Evolutionary conservation across 192 early-diverging fungal species (phyloP), one percentile per base, ranked within the genome.

Genomic region (Phycomyces nitens): DNA sequence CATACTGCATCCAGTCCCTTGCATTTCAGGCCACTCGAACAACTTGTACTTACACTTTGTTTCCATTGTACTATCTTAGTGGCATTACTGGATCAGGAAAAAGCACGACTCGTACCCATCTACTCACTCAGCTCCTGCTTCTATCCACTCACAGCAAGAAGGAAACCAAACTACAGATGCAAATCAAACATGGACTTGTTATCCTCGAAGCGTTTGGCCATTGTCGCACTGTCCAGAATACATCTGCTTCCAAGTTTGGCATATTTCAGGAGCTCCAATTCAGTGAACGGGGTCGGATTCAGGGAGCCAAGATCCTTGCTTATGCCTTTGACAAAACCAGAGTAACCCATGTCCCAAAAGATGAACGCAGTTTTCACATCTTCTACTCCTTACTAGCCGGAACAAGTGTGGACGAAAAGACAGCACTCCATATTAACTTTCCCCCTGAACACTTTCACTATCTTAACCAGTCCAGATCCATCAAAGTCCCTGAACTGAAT

Each of bases 241-340:
- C 62, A 22, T 84, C 84, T 62, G 84, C 92, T 0, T 94, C 92
- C 15, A 84, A 88, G 34, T 92, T 81, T 58, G 89, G 91, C 8
- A 80, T 91, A 42, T 97, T 90, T 81, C 84, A 89, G 23, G 94
- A 98, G 76, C 81, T 92, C 60, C 96, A 97, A 47, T 98, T 92
- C 69, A 88, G 85, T 61, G 87, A 87, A 34, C 71, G 86, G 23
- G 93, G 95, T 42, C 87, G 88, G 38, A 82, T 98, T 57, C 72
- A 89, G 15, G 96, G 96, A 55, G 78, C 88, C 56, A 98, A 97
- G 76, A 72, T 85, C 24, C 72, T 96, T 16, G 82, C 89, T 23
- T 90, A 85, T 64, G 73, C 80, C 15, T 80, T 90, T 54, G 88
- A 90, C 70, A 75, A 80, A 18, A 71, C 77, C 51, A 74, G 89